Evolutionary conservation across 2,329 filamentous ascomycete genomes (phyloP).

Genomic region (Bertia moriformis): DNA sequence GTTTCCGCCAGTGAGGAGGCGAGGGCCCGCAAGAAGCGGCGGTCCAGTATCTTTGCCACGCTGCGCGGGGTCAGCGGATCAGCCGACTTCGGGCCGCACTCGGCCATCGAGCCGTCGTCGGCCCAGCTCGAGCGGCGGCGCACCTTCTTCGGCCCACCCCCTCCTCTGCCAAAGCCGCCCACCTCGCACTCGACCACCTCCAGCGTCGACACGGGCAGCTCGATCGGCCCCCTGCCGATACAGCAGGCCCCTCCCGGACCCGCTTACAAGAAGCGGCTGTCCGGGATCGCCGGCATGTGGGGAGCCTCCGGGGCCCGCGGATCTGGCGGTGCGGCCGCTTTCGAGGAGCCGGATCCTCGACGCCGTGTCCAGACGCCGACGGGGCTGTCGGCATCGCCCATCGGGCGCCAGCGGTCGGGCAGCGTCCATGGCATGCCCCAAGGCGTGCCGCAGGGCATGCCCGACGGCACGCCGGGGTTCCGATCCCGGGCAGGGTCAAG

Average conservation of each 20-base stretch:
- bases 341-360: too few relatives aligned
- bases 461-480: background rate
- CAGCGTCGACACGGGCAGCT: background rate
- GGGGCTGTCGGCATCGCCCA: too few relatives aligned
- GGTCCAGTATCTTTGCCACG: background rate
- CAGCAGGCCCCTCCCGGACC: background rate
- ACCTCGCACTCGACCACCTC: background rate
- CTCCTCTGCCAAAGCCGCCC: background rate
- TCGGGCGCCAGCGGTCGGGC: too few relatives aligned
- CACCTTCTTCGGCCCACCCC: background rate
- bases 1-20: too few relatives aligned
- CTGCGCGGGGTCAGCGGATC: background rate
- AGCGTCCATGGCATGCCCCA: too few relatives aligned
- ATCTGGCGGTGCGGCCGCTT: too few relatives aligned
- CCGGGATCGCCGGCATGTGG: background rate
- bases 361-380: too few relatives aligned
- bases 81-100: too few relatives aligned
- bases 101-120: too few relatives aligned
- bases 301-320: too few relatives aligned
- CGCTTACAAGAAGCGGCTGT: background rate
- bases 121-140: background rate
- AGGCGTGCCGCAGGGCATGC: background rate
- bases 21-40: background rate
- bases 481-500: background rate
- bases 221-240: too few relatives aligned